Evolutionary conservation across 2,329 filamentous ascomycete species (phyloP), one percentile per base, ranked within the genome.

Genomic region (Beauveria caledonica): DNA sequence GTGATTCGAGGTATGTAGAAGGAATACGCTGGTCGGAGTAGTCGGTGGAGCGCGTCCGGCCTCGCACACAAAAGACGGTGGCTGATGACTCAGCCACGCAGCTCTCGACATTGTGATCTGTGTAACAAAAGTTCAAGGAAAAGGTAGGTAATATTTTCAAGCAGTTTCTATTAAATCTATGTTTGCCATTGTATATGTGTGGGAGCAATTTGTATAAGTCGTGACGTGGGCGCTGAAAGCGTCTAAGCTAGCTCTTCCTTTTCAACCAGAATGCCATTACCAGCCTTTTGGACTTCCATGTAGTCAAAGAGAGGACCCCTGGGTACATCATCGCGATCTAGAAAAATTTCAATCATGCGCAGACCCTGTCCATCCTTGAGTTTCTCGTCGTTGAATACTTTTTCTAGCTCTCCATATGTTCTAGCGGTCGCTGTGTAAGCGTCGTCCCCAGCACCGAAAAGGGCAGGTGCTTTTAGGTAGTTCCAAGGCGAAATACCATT

Each of bases 401-500:
- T 61, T 42, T 77, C 72, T 3, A 82, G 62, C 62, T 83, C 78
- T 0, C 73, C 77, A 62, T 76, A 78, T 0, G 76, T 81, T 60
- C 68, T 71, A 3, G 74, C 78, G 29, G 69, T 66, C 11, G 67
- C 68, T 2, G 73, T 77, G 51, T 74, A 74, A 0, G 72, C 70
- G 19, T 73, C 72, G 9, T 74, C 69, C 11, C 69, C 69, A 21
- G 76, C 77, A 0, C 80, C 80, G 54, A 82, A 82, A 60, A 80
- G 77, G 13, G 67, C 69, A 1, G 78, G 74, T 5, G 78, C 78
- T 50, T 78, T 71, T 8, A 78, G 73, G 60, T 84, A 79, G 52
- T 77, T 71, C 81, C 81, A 84, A 0, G 73, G 68, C n/a, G 79
- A 74, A 33, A 79, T 66, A 54, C 85, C 80, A 60, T 86, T 86